Percentiles rank a stretch among this genome's conserved stretches.
phyloP scores from a whole-genome alignment of 2,329 filamentous ascomycete genomes.

The Neofusicoccum sp. region DNA sequence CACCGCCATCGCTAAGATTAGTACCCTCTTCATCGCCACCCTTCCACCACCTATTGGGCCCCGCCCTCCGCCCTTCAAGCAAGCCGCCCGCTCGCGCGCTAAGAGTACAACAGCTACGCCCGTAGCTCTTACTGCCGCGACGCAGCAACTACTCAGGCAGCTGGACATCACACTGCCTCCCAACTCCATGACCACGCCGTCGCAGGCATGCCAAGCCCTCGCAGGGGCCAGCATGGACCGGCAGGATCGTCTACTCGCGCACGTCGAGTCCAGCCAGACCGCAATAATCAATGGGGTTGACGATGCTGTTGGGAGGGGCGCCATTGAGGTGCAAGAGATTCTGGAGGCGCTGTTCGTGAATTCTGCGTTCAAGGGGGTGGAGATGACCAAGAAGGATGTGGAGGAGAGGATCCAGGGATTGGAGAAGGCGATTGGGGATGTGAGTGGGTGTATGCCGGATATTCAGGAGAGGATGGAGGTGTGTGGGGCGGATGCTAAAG shows the following conservation, averaged over 20 bases:
- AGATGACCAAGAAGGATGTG: conserved; percentile 30
- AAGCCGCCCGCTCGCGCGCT: conserved; percentile 34
- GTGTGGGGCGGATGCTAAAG: not conserved
- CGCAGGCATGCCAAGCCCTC: conserved; percentile 32
- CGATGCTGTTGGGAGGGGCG: conserved; percentile 39
- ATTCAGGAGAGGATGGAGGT: conserved; percentile 38
- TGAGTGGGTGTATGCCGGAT: conserved; percentile 40
- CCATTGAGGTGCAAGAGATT: conserved; percentile 41
- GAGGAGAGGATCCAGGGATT: conserved; percentile 38
- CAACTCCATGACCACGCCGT: not conserved
- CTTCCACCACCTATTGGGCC: conserved; percentile 24
- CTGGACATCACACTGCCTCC: conserved; percentile 34
- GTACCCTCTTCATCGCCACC: conserved; percentile 31
- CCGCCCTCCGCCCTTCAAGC: conserved; percentile 30
- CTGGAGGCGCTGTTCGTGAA: conserved; percentile 42
- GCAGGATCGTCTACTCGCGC: conserved; percentile 36
- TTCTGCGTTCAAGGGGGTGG: conserved; percentile 34
- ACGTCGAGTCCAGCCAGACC: conserved; percentile 36
- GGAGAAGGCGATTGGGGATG: conserved; percentile 40
- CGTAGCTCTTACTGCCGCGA: conserved; percentile 32
- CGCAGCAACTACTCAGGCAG: conserved; percentile 39
- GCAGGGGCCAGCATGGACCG: conserved; percentile 35
- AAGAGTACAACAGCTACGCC: conserved; percentile 34
- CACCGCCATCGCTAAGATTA: conserved; percentile 35
- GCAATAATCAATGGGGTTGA: conserved; percentile 38